Conservation (phyloP, 2,329 filamentous ascomycete genomes). For the Cercospora sesami region DNA sequence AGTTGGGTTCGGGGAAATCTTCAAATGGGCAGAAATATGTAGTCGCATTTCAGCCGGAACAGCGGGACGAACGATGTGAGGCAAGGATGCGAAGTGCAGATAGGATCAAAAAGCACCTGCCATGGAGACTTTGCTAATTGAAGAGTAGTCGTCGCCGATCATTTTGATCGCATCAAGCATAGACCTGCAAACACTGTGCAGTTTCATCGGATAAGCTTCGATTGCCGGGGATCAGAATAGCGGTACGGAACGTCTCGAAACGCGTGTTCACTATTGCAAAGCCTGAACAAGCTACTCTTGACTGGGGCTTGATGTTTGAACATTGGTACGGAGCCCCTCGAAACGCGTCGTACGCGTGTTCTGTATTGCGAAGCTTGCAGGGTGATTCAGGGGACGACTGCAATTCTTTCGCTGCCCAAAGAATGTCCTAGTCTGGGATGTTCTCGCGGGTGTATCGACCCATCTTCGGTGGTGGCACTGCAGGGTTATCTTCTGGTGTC, state of each 20-base stretch:
- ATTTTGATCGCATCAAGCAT: neutral
- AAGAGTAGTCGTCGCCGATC: neutral
- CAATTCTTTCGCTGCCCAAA: neutral
- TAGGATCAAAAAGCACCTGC: neutral
- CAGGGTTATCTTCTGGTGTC: neutral
- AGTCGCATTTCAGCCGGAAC: neutral
- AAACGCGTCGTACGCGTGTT: neutral
- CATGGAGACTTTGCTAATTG: neutral
- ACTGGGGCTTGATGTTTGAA: neutral
- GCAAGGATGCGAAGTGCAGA: neutral
- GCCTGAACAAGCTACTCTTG: neutral
- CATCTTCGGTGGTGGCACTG: neutral
- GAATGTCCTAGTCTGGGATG: neutral
- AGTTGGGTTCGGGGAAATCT: neutral
- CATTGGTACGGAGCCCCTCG: neutral
- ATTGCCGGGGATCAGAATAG: neutral
- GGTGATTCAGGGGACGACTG: neutral
- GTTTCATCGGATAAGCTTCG: neutral
- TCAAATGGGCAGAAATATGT: neutral
- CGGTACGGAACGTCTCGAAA: slow-evolving; percentile 1
- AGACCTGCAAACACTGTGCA: neutral
- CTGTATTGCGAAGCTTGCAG: neutral
- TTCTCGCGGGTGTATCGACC: neutral
- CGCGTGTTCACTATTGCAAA: neutral
- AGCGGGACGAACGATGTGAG: neutral